Base-by-base conservation (phyloP, 371 early-diverging fungal species). In the Mortierella sp. region DNA sequence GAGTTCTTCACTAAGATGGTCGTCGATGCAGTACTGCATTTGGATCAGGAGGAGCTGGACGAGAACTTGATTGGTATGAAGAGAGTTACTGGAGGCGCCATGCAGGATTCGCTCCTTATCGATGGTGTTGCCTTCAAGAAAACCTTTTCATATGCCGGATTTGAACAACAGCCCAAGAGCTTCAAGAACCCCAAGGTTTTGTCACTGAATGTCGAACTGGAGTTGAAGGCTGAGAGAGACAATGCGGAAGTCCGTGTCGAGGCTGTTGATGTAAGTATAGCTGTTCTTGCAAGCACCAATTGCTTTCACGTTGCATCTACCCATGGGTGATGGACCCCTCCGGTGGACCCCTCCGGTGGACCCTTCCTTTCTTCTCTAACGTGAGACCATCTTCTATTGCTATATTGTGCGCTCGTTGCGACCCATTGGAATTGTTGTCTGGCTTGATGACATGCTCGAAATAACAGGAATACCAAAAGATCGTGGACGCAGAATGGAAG, bases 111-210 rank as follows among this genome's bases (percentile, higher is more conserved):
- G n/a, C 61, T 95, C 34, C 82, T 99, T 50, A 87, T 99, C 39
- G 91, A 96, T 54, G 99, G 99, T 69, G 98, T 99, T 58, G 99
- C 98, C 6, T 99, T 99, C 89, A 99, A 99, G 83, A 99, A 99
- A 89, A 98, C 99, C 3, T 99, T 99, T 82, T 95, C 99, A 10
- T 99, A 99, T 81, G 99, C 99, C 39, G 99, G 99, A 70, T 99
- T 99, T 71, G 99, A 99, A 85, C 99, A 99, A 83, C 99, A 99
- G 86, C 99, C 99, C 67, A 99, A 99, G 83, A 82, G 86, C 26
- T 98, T 99, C 83, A 86, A 89, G 71, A 89, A 94, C 84, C 99
- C 99, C 70, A 95, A 92, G 86, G 92, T 99, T 51, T 79, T 96
- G 34, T 94, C 93, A 70, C 84, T 99, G 71, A 99, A 99, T 74